phyloP scores from a whole-genome alignment of 352 stramenopile genomes.

The Globisporangium megalacanthum region DNA sequence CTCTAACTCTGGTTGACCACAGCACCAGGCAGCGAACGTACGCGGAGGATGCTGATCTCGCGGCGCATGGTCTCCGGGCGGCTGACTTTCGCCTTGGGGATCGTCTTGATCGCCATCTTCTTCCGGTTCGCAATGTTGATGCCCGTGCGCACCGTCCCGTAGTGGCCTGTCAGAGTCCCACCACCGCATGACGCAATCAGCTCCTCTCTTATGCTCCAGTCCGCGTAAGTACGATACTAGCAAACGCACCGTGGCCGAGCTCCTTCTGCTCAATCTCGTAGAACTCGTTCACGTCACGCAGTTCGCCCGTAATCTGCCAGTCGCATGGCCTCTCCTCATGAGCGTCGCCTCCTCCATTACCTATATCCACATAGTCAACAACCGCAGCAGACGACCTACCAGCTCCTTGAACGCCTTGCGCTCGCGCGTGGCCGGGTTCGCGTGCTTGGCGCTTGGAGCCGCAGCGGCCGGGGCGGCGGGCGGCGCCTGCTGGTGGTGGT shows the following conservation, averaged over 20 bases:
- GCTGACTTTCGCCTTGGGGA: constrained; percentile 95
- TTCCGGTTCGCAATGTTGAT: constrained; percentile 91
- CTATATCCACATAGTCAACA: no score
- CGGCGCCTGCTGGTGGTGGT: constrained; percentile 15
- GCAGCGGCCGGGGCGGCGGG: constrained; percentile 9
- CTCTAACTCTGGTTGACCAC: not conserved
- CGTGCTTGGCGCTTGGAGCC: constrained; percentile 15
- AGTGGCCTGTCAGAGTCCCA: constrained; percentile 71
- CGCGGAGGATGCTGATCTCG: constrained; percentile 88
- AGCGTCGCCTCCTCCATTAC: no score
- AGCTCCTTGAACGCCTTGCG: constrained; percentile 68
- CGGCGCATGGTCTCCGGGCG: constrained; percentile 94
- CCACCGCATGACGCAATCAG: not conserved
- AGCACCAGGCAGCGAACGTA: constrained; percentile 18
- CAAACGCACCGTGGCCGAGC: constrained; percentile 51
- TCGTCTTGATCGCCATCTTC: constrained; percentile 98
- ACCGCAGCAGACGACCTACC: constrained; percentile 20
- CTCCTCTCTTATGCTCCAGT: not conserved
- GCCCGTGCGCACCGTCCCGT: constrained; percentile 96
- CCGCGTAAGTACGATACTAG: not conserved
- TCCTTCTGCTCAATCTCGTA: constrained; percentile 90
- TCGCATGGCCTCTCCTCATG: no score
- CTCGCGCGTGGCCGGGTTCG: constrained; percentile 41
- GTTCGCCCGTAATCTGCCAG: constrained; percentile 69
- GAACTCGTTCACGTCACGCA: constrained; percentile 79